Conservation (phyloP, 1,139 yeast genomes). For the Saccharomyces hybrid region DNA sequence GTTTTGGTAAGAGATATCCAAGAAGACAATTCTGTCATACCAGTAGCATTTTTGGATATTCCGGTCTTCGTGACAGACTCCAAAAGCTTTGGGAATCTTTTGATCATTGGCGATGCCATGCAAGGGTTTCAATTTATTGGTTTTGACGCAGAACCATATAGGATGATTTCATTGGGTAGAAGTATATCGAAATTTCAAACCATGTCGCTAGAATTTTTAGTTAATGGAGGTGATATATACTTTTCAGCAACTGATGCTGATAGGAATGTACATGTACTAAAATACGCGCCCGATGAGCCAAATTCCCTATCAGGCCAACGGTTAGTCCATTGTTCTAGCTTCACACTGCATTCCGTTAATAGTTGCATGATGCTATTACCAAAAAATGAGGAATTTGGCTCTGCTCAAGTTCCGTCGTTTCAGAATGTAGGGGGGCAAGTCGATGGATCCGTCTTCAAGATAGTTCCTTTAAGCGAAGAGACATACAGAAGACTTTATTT, state of each 20-base stretch:
- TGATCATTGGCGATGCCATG: constrained; percentile 71
- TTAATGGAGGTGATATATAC: constrained; percentile 60
- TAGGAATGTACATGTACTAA: constrained; percentile 63
- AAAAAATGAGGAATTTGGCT: constrained; percentile 30
- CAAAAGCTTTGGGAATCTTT: constrained; percentile 73
- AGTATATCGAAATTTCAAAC: constrained; percentile 61
- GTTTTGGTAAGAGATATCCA: constrained; percentile 74
- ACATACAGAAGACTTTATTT: constrained; percentile 76
- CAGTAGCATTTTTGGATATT: constrained; percentile 88
- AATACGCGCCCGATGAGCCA: constrained; percentile 91
- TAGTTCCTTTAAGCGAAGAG: constrained; percentile 70
- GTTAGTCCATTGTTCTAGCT: constrained; percentile 61
- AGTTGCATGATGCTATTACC: constrained; percentile 55
- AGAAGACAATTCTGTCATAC: constrained; percentile 39
- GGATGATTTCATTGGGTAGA: constrained; percentile 73
- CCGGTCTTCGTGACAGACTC: constrained; percentile 73
- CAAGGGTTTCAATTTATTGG: constrained; percentile 81
- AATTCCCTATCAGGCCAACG: constrained; percentile 73
- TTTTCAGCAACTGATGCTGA: constrained; percentile 66
- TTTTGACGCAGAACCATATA: constrained; percentile 89
- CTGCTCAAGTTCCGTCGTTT: constrained; percentile 29
- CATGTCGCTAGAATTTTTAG: constrained; percentile 57
- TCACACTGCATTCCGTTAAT: constrained; percentile 58
- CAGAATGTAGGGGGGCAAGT: constrained; percentile 62
- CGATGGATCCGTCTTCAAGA: constrained; percentile 72